A percentile compares a stretch with the other conserved stretches of the same genome.
phyloP scores from a whole-genome alignment of 2,329 filamentous ascomycete genomes.

The Dactylellina cionopaga region DNA sequence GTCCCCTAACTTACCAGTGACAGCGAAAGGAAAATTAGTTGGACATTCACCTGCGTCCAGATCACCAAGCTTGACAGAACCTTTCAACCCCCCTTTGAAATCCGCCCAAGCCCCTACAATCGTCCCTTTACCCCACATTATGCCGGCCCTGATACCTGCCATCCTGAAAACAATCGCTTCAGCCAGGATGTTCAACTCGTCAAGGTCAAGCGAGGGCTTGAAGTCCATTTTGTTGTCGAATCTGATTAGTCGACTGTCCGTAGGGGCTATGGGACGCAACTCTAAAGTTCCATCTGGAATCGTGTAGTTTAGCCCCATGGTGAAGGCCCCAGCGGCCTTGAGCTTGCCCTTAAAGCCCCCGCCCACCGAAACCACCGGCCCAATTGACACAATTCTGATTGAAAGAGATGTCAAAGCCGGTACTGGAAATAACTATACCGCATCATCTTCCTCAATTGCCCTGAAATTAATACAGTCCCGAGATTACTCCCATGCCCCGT shows the following conservation, averaged over 20 bases:
- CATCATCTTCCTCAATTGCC: no score
- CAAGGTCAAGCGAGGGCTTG: background rate
- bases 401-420: constrained; percentile 4
- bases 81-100: background rate
- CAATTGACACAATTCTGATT: background rate
- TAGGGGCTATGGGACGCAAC: background rate
- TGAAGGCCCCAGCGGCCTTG: constrained; percentile 1
- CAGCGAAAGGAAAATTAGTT: no score
- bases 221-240: background rate
- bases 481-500: no score
- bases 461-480: no score
- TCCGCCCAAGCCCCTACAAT: background rate
- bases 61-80: background rate
- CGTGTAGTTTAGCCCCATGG: constrained; percentile 1
- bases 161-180: background rate
- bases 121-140: constrained; percentile 2
- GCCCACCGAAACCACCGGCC: background rate
- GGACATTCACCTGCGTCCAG: background rate
- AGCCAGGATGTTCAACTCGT: constrained; percentile 3
- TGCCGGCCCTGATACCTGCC: background rate
- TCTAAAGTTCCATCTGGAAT: constrained; percentile 2
- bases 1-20: no score
- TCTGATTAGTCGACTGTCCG: background rate
- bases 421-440: background rate
- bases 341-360: constrained; percentile 3